Conservation (phyloP, 1,284 basidiomycete species). For the Puccinia brachypodii region DNA sequence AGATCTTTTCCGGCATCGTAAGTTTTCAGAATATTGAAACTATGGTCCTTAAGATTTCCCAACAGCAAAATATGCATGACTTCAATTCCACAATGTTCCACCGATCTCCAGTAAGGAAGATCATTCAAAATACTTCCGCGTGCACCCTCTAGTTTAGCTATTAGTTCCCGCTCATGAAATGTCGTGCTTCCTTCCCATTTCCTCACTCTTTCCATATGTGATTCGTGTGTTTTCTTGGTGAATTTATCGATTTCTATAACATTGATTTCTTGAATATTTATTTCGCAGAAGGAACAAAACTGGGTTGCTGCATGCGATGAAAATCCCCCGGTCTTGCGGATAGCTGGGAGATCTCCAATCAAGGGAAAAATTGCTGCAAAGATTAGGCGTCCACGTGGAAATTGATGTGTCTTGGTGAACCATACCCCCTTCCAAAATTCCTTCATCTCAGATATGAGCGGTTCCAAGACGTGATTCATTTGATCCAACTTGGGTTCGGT, state of each 20-base stretch:
- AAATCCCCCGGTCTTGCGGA: background rate
- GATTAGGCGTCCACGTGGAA: background rate
- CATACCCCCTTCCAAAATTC: constrained; percentile 14
- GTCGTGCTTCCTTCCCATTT: background rate
- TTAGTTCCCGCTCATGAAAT: background rate
- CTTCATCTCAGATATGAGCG: constrained; percentile 1
- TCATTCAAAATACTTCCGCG: background rate
- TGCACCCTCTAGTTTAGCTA: constrained; percentile 6
- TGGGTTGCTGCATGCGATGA: background rate
- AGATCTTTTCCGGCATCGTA: background rate
- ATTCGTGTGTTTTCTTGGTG: background rate
- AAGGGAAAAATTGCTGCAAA: constrained; percentile 11
- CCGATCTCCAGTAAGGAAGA: constrained; percentile 8
- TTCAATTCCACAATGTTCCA: no score
- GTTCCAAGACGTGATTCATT: constrained; percentile 22
- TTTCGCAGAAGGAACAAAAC: constrained; percentile 13
- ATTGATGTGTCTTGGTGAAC: background rate
- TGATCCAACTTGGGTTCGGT: constrained; percentile 17
- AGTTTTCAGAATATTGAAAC: background rate
- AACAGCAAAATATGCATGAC: constrained; percentile 1
- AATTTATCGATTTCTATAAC: background rate
- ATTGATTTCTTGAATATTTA: background rate
- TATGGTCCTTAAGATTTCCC: background rate
- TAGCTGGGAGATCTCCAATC: constrained; percentile 18
- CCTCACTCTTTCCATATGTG: background rate